Conservation (phyloP, 805 yeast genomes). For the Ogataea populi-albae region DNA sequence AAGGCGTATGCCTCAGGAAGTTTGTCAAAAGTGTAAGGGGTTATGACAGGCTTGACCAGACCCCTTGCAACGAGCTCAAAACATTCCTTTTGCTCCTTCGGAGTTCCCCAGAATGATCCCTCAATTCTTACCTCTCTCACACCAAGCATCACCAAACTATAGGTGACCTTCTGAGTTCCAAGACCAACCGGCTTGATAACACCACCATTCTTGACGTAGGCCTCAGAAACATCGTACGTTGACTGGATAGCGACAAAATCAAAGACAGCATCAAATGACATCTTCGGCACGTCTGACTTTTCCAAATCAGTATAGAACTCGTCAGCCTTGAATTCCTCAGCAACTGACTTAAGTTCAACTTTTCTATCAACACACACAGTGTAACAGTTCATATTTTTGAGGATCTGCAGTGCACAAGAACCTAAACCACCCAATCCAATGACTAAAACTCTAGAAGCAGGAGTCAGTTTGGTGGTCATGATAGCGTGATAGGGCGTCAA, state of each 20-base stretch:
- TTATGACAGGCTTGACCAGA: constrained; percentile 36
- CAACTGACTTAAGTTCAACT: constrained; percentile 27
- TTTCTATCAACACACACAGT: constrained; percentile 27
- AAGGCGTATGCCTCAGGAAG: constrained; percentile 36
- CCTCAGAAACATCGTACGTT: constrained; percentile 26
- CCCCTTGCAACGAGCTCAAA: constrained; percentile 42
- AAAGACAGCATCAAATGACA: constrained; percentile 37
- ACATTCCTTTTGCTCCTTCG: constrained; percentile 41
- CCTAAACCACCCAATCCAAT: constrained; percentile 37
- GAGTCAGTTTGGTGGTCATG: constrained; percentile 24
- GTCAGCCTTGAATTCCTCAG: constrained; percentile 38
- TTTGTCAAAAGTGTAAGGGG: constrained; percentile 31
- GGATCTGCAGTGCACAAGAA: constrained; percentile 31
- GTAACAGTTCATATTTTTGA: constrained; percentile 21
- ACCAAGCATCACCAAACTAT: constrained; percentile 37
- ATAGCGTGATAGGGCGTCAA: constrained; percentile 36
- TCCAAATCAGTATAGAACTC: constrained; percentile 36
- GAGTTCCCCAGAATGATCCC: constrained; percentile 44
- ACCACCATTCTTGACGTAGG: constrained; percentile 37
- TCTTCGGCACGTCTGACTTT: constrained; percentile 27
- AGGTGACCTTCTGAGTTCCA: constrained; percentile 32
- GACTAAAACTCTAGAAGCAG: constrained; percentile 25
- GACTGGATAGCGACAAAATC: constrained; percentile 23
- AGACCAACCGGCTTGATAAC: constrained; percentile 43
- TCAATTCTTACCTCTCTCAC: constrained; percentile 39